phyloP scores from a whole-genome alignment of 169 alveolate genomes.

The Perkinsus marinus region DNA sequence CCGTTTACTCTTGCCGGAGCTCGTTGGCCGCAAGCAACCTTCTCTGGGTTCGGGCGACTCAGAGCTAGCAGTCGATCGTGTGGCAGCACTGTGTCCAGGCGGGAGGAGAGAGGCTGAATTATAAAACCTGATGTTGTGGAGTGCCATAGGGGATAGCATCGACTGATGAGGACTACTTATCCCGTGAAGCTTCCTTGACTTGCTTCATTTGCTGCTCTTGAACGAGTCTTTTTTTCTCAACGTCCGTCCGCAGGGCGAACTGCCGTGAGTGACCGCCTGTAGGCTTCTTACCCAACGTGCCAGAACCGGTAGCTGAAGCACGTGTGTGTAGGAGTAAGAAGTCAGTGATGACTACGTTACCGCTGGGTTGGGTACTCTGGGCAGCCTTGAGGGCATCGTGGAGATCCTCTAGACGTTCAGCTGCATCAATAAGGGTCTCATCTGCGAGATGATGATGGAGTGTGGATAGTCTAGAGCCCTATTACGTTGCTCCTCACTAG shows the following conservation, averaged over 20 bases:
- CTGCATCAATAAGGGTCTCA: not conserved
- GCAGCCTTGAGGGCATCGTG: not conserved
- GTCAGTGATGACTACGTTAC: not conserved
- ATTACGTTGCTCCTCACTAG: not conserved
- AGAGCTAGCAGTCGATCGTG: not conserved
- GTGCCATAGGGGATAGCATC: too few relatives aligned
- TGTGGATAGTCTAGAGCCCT: not conserved
- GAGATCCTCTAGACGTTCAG: not conserved
- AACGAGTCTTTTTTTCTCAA: not conserved
- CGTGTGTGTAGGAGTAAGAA: not conserved
- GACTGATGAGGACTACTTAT: not conserved
- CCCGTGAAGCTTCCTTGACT: not conserved
- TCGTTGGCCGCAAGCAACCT: not conserved
- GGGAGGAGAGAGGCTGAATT: not conserved
- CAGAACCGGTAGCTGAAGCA: not conserved
- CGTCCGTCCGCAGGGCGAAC: not conserved
- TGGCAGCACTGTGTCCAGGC: not conserved
- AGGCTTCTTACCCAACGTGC: not conserved
- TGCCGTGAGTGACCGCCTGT: not conserved
- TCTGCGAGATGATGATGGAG: not conserved
- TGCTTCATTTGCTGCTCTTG: not conserved
- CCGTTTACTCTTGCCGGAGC: not conserved
- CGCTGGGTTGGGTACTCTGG: not conserved
- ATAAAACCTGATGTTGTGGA: not conserved
- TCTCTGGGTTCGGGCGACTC: not conserved